phyloP scores from a whole-genome alignment of 2,329 filamentous ascomycete genomes.

The Cordyceps javanica region DNA sequence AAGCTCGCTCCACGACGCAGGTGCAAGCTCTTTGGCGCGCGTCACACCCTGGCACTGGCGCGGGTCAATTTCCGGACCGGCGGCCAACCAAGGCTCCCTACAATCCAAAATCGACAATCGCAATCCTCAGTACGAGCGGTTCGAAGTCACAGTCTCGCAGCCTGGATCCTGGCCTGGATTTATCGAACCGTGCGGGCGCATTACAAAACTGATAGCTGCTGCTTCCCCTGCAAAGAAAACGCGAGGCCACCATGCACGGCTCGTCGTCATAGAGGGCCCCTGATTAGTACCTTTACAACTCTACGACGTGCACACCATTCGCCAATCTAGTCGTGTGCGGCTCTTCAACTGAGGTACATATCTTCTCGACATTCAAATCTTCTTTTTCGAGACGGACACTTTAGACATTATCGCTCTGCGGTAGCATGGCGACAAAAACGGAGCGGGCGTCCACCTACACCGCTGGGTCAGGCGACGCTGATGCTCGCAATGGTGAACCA shows the following conservation, averaged over 20 bases:
- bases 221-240: neutral
- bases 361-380: neutral
- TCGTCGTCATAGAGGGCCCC: slow-evolving; percentile 8
- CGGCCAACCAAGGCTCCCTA: slow-evolving; percentile 15
- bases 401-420: slow-evolving; percentile 6
- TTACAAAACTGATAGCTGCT: neutral
- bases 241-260: slow-evolving; percentile 6
- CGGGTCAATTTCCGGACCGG: slow-evolving; percentile 33
- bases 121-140: neutral
- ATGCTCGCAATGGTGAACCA: slow-evolving; percentile 58
- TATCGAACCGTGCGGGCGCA: neutral
- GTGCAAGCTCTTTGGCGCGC: neutral
- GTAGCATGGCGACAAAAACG: slow-evolving; percentile 43
- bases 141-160: neutral
- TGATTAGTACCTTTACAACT: neutral
- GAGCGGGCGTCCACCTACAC: slow-evolving; percentile 56
- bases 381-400: neutral
- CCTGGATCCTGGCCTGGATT: neutral
- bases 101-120: neutral
- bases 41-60: slow-evolving; percentile 13
- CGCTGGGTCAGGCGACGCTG: slow-evolving; percentile 47
- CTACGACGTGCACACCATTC: neutral
- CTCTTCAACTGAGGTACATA: neutral
- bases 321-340: neutral
- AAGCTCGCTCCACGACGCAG: slow-evolving; percentile 15